These are phyloP conservation scores for Cicer bijugum DNA, from an alignment of 306 rosid species.

Conservation along the genomic window DNA sequence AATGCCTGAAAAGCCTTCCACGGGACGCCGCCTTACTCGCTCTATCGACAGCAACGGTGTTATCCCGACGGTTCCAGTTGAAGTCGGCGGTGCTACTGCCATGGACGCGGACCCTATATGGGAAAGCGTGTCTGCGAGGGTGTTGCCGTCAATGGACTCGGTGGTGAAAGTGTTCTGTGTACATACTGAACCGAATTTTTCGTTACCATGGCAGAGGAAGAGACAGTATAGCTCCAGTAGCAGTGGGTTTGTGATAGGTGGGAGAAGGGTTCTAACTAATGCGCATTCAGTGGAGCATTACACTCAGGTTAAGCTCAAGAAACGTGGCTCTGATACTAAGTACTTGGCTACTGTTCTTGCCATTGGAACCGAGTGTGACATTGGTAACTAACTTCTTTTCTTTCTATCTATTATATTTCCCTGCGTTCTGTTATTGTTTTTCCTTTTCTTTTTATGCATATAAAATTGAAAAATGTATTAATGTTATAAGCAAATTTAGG, in stretches of 20 bases:
- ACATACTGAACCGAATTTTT: conserved; percentile 94
- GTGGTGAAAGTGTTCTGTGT: conserved; percentile 94
- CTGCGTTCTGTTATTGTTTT: background rate
- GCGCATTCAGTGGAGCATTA: conserved; percentile 95
- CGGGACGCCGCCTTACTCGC: conserved; percentile 52
- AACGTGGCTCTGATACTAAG: conserved; percentile 95
- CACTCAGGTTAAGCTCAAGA: conserved; percentile 94
- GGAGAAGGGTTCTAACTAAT: conserved; percentile 85
- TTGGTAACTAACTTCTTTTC: conserved; percentile 47
- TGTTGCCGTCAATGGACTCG: conserved; percentile 83
- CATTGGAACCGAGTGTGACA: conserved; percentile 95
- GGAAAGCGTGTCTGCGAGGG: conserved; percentile 59
- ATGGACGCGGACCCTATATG: conserved; percentile 47
- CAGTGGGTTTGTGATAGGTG: conserved; percentile 86
- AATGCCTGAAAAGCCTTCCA: conserved; percentile 51
- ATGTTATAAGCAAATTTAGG: background rate
- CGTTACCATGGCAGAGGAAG: conserved; percentile 98
- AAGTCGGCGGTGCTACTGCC: conserved; percentile 28
- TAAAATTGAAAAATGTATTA: background rate
- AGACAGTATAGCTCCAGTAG: conserved; percentile 89
- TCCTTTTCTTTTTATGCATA: background rate
- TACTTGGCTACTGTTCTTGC: conserved; percentile 95
- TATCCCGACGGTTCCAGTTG: conserved; percentile 41
- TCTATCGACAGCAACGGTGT: conserved; percentile 44
- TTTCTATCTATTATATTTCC: background rate